These are phyloP conservation scores for Ilyonectria robusta DNA, from an alignment of 2,329 filamentous ascomycete genomes.

Conservation along the genomic window DNA sequence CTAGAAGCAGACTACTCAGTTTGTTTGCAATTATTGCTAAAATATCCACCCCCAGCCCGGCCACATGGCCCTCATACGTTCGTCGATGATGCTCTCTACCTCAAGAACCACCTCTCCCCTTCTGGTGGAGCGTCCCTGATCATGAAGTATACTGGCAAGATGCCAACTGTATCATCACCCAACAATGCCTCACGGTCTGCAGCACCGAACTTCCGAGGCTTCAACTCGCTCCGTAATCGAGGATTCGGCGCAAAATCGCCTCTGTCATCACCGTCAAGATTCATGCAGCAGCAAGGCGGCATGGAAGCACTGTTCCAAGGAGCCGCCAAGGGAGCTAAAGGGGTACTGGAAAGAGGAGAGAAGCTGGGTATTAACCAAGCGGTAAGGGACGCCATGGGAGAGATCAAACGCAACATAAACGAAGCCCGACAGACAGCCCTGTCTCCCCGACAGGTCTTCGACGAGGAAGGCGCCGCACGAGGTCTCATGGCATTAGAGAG, in stretches of 20 bases:
- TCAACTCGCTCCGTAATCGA: constrained; percentile 57
- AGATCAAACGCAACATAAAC: constrained; percentile 84
- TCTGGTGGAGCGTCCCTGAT: constrained; percentile 77
- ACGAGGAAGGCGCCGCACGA: constrained; percentile 51
- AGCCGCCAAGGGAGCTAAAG: constrained; percentile 82
- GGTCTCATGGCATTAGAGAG: constrained; percentile 69
- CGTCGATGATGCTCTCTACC: constrained; percentile 86
- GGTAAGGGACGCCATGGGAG: constrained; percentile 84
- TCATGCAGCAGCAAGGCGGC: constrained; percentile 70
- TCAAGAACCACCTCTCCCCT: constrained; percentile 74
- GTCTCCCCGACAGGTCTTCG: constrained; percentile 53
- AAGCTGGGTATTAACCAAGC: constrained; percentile 85
- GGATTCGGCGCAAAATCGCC: constrained; percentile 60
- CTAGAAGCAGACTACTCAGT: constrained; percentile 89
- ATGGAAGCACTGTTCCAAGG: constrained; percentile 82
- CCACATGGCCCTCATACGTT: constrained; percentile 82
- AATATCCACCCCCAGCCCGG: constrained; percentile 79
- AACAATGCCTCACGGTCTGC: constrained; percentile 46
- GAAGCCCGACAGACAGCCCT: constrained; percentile 63
- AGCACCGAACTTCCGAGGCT: constrained; percentile 54
- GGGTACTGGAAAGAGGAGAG: constrained; percentile 80
- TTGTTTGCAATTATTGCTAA: constrained; percentile 84
- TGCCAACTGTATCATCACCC: constrained; percentile 56
- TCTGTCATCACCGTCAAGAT: constrained; percentile 62
- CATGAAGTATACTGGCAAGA: constrained; percentile 76